These are phyloP conservation scores for Fistulinella prunicolor DNA, from an alignment of 768 basidiomycete genomes.

Conservation along the genomic window DNA sequence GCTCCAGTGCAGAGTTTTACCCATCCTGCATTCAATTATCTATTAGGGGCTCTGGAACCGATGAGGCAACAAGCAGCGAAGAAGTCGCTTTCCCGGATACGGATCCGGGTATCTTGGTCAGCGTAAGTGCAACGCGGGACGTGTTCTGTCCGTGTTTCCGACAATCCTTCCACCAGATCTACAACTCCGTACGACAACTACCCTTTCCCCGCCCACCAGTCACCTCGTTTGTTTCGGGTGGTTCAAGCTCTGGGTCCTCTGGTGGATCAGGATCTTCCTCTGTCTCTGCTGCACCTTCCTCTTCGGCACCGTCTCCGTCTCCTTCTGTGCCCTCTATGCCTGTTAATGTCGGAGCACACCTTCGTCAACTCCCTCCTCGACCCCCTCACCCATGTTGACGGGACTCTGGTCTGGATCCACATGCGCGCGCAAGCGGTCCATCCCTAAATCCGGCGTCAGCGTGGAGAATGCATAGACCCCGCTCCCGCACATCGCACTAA, in stretches of 20 bases:
- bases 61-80: conserved; percentile 20
- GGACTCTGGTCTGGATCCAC: no score
- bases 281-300: no score
- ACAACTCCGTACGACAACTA: conserved; percentile 35
- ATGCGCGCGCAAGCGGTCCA: conserved; percentile 14
- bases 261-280: no score
- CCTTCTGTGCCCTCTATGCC: no score
- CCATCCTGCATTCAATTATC: conserved; percentile 25
- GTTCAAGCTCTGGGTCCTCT: conserved; percentile 10
- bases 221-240: conserved; percentile 36
- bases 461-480: conserved; percentile 16
- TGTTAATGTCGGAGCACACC: no score
- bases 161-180: conserved; percentile 18
- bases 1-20: conserved; percentile 60
- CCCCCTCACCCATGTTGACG: no score
- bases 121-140: conserved; percentile 40
- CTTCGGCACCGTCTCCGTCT: no score
- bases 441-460: background rate
- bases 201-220: conserved; percentile 50
- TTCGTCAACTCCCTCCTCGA: no score
- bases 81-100: conserved; percentile 64
- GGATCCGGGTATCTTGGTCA: conserved; percentile 64
- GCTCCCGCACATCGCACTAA: conserved; percentile 11
- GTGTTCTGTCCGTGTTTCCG: background rate
- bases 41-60: conserved; percentile 28